Base-by-base conservation (phyloP, 148 eudicot genomes). In the Fallopia convolvulus region DNA sequence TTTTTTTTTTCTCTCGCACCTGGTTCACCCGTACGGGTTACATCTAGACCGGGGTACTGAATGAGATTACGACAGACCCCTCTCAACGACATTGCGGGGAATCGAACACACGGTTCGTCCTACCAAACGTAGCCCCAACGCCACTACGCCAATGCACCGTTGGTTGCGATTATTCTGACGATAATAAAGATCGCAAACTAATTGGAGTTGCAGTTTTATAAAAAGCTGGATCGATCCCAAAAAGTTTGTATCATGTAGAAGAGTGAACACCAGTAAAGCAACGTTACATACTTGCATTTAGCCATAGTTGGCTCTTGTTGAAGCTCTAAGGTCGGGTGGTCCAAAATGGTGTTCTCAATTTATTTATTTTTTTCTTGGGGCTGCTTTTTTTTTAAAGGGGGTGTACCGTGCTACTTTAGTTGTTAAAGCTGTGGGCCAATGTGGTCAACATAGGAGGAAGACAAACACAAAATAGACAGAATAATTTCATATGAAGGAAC, bases 401-500 rank as follows among this genome's bases (percentile, higher is more conserved):
- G n/a, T 55, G 26, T 53, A 44, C 30, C 30, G 30, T 44, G 47
- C 10, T 44, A 44, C 47, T 6, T 9, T 44, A 53, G 17, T 53
- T 15, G 60, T 15, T 15, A 53, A 53, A 14, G 60, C 5, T 53
- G 60, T 53, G 60, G 60, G 20, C 21, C 60, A 14, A 15, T n/a
- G 17, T 18, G 21, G 18, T 1, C 60, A 53, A 53, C 17, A 4
- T 17, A 53, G 20, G 60, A 18, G 60, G 21, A 53, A 53, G 7
- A 53, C 60, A 53, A 53, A 53, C 60, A 53, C 58, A 52, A 52
- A 53, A 18, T 53, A 23, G 6, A 53, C 23, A 53, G 21, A 17
- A 84, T 78, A 91, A 52, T 61, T 84, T 85, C 80, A 84, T 77
- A 84, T 6, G n/a, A 26, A 26, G 30, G 30, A 0, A 26, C 30